Evolutionary conservation across 495 filamentous ascomycete genomes (phyloP), one percentile per base, ranked within the genome.

Genomic region (Thermochaetoides thermophila): DNA sequence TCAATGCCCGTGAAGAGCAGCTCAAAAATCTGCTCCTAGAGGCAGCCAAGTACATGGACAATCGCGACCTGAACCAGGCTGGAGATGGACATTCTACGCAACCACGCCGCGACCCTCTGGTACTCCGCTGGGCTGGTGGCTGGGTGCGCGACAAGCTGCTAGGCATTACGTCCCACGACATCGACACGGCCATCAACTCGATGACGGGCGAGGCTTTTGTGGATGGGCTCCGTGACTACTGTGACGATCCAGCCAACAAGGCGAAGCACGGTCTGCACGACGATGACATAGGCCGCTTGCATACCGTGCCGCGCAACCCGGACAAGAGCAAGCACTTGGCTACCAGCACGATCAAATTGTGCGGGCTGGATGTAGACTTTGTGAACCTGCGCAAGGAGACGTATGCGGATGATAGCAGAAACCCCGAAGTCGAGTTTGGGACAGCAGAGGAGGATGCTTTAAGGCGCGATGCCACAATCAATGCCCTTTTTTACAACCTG

Each of bases 101-200:
- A 1, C 34, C 18, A 15, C 27, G 24, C 16, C 29, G 36, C 4
- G 37, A 68, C 31, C 63, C 66, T n/a, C 48, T 73, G 1, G 60
- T 75, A 3, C 63, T 99, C 12, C 80, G 89, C 9, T 95, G 87
- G 57, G 86, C 91, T 9, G 89, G 89, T 25, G 89, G 89, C n/a
- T 99, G 89, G 89, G 91, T 99, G 17, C 76, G 89, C 24, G 89
- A 99, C 64, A 96, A 94, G 64, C 68, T 99, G 7, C 67, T 99
- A 1, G 81, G 78, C 7, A 59, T 76, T 17, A 61, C 58, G 19
- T 89, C 83, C 50, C 71, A 91, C 50, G 89, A 99, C 44, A 93
- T 99, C 41, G 89, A 99, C 49, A 80, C 87, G 23, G 84, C 80
- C 17, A 92, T 99, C 60, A 89, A 87, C 61, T 77, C 68, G 32